These are phyloP conservation scores for Canavalia ensiformis DNA, from an alignment of 306 rosid genomes.

Conservation along the genomic window DNA sequence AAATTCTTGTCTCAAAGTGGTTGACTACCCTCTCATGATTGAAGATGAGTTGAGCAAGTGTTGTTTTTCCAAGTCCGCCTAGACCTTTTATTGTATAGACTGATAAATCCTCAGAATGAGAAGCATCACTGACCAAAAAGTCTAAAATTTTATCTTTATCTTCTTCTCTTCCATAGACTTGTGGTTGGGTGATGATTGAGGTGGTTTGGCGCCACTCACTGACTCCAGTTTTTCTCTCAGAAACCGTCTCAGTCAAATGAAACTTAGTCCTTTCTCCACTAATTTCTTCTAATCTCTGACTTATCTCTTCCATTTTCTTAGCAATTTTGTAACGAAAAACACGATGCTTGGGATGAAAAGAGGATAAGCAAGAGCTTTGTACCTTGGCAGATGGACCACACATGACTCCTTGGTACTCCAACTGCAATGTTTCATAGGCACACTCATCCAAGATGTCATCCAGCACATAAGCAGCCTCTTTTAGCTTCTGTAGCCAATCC, in stretches of 20 bases:
- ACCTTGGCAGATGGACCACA: background rate
- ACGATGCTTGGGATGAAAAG: constrained; percentile 27
- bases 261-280: constrained; percentile 12
- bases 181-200: constrained; percentile 18
- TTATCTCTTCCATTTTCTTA: constrained; percentile 27
- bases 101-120: background rate
- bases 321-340: background rate
- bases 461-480: constrained; percentile 9
- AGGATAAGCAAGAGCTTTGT: constrained; percentile 19
- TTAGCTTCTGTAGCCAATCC: constrained; percentile 42
- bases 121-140: constrained; percentile 29
- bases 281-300: constrained; percentile 26
- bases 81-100: constrained; percentile 39
- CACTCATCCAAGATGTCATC: constrained; percentile 51
- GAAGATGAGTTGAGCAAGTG: constrained; percentile 44
- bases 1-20: constrained; percentile 40
- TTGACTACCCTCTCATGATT: constrained; percentile 27
- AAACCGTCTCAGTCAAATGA: background rate
- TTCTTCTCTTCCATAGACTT: constrained; percentile 47
- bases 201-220: constrained; percentile 27
- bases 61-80: constrained; percentile 51
- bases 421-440: background rate
- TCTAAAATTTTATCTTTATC: constrained; percentile 20
- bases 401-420: background rate
- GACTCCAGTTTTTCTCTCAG: background rate